Evolutionary conservation across 305 asterid species (phyloP).

Genomic region (Fraxinus latifolia): DNA sequence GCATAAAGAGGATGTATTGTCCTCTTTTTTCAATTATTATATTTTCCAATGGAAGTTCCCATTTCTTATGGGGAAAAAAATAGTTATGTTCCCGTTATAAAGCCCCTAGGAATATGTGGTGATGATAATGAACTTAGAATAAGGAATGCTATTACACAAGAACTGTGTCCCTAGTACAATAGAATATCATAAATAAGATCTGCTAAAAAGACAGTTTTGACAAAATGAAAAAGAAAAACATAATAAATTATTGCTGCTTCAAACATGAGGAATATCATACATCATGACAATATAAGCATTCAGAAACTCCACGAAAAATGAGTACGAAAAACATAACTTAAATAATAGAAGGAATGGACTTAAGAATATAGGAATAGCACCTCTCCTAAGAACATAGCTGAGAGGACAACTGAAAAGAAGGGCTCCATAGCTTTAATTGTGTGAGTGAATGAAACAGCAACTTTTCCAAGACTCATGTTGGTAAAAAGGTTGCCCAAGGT

Average conservation of each 20-base stretch:
- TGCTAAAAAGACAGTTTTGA: background rate
- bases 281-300: background rate
- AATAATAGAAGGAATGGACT: background rate
- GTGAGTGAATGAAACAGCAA: conserved; percentile 56
- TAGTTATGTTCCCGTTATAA: background rate
- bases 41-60: background rate
- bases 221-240: background rate
- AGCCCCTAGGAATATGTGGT: background rate
- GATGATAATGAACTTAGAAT: background rate
- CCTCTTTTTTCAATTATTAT: background rate
- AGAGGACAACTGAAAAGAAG: conserved; percentile 51
- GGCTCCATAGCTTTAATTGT: conserved; percentile 60
- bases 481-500: conserved; percentile 56
- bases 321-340: background rate
- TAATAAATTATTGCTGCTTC: background rate
- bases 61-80: background rate
- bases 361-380: conserved; percentile 20
- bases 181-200: background rate
- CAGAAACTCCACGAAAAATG: background rate
- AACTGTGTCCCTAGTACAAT: background rate
- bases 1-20: background rate
- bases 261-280: background rate
- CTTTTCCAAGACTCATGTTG: conserved; percentile 59
- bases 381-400: conserved; percentile 60
- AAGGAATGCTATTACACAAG: background rate